Evolutionary conservation across 257 asterid genomes (phyloP), one percentile per base, ranked within the genome.

Genomic region (Petunia axillaris): DNA sequence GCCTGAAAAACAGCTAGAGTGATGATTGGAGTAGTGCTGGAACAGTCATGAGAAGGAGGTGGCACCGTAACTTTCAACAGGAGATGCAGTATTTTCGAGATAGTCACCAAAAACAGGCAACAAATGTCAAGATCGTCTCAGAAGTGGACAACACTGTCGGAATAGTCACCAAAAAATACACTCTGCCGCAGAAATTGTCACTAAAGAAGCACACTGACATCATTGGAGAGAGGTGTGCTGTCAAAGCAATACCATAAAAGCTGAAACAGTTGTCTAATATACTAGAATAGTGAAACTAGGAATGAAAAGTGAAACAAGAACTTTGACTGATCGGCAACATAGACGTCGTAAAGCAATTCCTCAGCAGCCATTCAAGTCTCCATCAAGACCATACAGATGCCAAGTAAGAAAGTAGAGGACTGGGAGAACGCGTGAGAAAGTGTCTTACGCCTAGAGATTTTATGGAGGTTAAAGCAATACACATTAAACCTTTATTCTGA

Each of bases 391-490:
- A 66, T 14, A 66, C 35, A 65, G 75, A 37, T 15, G 35, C 38
- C 75, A 66, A 35, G 75, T 66, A 14, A 66, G 75, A 66, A 38
- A n/a, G 4, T 15, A 66, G 75, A 66, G 54, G 54, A 41, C 7
- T 15, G 5, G 0, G 38, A 66, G 54, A 41, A 66, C 41, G 54
- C n/a, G 7, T 40, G 54, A 65, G 14, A 1, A 25, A 41, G 2
- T 41, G 35, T 6, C 74, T 39, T 3, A 65, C 5, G 37, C 74
- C 52, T 65, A 65, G 74, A 65, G 40, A 66, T 66, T 41, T 66
- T 66, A 6, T 2, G n/a, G 7, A 66, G 53, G n/a, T 15, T 39
- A 40, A 66, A 14, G 37, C 13, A 7, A 66, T 41, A 40, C 37
- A 40, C 11, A 3, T 14, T 25, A 25, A 15, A 40, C 40, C 75